Percentiles rank a stretch among this genome's conserved stretches.
Evolutionary conservation across 148 eudicot species (phyloP).

Genomic region (Diospyros kaki): DNA sequence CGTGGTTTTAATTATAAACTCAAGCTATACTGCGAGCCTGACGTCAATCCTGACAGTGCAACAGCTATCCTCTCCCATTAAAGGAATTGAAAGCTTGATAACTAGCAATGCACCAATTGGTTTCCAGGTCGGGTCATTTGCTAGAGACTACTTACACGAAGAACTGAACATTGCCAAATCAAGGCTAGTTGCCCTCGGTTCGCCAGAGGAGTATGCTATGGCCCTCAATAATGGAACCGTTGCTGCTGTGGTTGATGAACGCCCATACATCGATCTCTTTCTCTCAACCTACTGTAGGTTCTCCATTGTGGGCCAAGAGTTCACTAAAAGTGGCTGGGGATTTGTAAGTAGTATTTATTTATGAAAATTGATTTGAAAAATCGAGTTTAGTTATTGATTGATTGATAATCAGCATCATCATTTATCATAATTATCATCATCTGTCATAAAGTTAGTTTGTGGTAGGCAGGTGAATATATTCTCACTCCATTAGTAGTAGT

Average conservation of each 20-base stretch:
- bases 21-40: slow-evolving; percentile 94
- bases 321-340: slow-evolving; percentile 87
- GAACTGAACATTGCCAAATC: slow-evolving; percentile 66
- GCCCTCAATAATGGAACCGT: slow-evolving; percentile 66
- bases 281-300: slow-evolving; percentile 57
- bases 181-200: slow-evolving; percentile 62
- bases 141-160: slow-evolving; percentile 55
- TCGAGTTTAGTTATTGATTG: too few species aligned
- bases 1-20: slow-evolving; percentile 72
- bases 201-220: slow-evolving; percentile 58
- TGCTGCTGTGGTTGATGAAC: slow-evolving; percentile 90
- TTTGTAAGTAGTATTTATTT: slow-evolving; percentile 54
- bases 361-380: too few species aligned
- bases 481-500: too few species aligned
- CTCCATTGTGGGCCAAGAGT: slow-evolving; percentile 61
- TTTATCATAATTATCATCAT: neutral
- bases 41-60: slow-evolving; percentile 84
- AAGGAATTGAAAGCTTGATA: slow-evolving; percentile 68
- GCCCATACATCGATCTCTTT: slow-evolving; percentile 66
- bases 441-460: neutral
- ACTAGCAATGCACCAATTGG: slow-evolving; percentile 53
- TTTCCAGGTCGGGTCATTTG: slow-evolving; percentile 77
- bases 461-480: neutral
- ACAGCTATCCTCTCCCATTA: slow-evolving; percentile 62
- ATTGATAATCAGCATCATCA: slow-evolving; percentile 3